A percentile compares a stretch with the other conserved stretches of the same genome.
Conservation (phyloP, 2,329 filamentous ascomycete genomes). For the Hypoxylon sp. region DNA sequence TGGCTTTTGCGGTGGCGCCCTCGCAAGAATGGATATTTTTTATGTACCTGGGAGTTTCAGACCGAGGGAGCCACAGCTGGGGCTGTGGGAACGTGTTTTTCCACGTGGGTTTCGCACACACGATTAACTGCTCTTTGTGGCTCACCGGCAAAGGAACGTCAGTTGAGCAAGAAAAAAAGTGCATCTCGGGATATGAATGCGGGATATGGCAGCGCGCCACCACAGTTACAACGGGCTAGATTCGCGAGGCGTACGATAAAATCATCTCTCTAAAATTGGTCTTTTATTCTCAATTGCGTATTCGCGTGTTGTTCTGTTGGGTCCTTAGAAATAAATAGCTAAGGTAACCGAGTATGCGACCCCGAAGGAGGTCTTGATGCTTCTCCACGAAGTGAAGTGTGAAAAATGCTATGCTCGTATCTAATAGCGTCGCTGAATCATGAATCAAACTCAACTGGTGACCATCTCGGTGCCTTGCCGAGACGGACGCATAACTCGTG, state of each 20-base stretch:
- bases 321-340: constrained; percentile 5
- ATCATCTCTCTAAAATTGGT: neutral
- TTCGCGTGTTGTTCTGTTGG: constrained; percentile 20
- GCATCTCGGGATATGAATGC: neutral
- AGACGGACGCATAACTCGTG: constrained; percentile 12
- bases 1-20: neutral
- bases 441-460: constrained; percentile 22
- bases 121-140: neutral
- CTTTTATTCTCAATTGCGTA: constrained; percentile 26
- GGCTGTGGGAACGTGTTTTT: constrained; percentile 4
- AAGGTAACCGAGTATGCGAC: constrained; percentile 1
- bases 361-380: neutral
- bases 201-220: neutral
- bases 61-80: neutral
- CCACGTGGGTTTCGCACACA: neutral
- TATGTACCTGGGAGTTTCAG: constrained; percentile 10
- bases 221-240: neutral
- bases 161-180: neutral
- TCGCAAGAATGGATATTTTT: neutral
- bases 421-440: constrained; percentile 22
- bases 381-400: constrained; percentile 1
- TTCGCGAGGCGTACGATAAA: neutral
- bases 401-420: constrained; percentile 25
- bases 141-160: constrained; percentile 12
- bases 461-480: constrained; percentile 10